phyloP scores from a whole-genome alignment of 2,329 filamentous ascomycete species.

The Stagonosporopsis chrysanthemi region DNA sequence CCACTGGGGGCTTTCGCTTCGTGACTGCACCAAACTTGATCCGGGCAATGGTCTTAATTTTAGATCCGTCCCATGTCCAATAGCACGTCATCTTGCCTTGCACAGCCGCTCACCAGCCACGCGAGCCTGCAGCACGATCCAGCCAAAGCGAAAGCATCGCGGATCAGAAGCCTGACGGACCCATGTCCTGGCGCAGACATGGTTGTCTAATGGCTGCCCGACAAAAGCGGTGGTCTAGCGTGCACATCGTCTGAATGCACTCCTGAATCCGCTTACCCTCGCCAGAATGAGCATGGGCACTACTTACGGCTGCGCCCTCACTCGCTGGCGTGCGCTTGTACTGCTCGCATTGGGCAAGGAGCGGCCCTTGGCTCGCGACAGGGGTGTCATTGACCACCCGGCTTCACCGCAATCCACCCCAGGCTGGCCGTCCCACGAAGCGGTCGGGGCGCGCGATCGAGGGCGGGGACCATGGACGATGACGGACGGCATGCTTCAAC shows the following conservation, averaged over 20 bases:
- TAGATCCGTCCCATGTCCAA: conserved; percentile 28
- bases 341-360: conserved; percentile 33
- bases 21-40: conserved; percentile 15
- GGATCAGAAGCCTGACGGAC: conserved; percentile 29
- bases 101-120: conserved; percentile 43
- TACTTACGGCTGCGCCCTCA: conserved; percentile 26
- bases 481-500: conserved; percentile 37
- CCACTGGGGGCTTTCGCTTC: conserved; percentile 28
- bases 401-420: conserved; percentile 46
- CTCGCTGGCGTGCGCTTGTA: conserved; percentile 31
- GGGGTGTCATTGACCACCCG: conserved; percentile 27
- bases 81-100: conserved; percentile 11
- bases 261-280: conserved; percentile 42
- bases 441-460: conserved; percentile 50
- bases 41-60: conserved; percentile 33
- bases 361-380: conserved; percentile 30
- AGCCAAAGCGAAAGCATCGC: conserved; percentile 34
- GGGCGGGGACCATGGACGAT: conserved; percentile 41
- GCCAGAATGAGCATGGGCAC: conserved; percentile 35
- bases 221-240: conserved; percentile 43
- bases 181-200: conserved; percentile 23
- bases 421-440: conserved; percentile 39
- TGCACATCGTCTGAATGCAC: conserved; percentile 28
- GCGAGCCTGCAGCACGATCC: conserved; percentile 20
- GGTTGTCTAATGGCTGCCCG: conserved; percentile 29